Evolutionary conservation across 1,139 yeast genomes (phyloP), one percentile per base, ranked within the genome.

Genomic region (Sugiyamaella grinbergsii): DNA sequence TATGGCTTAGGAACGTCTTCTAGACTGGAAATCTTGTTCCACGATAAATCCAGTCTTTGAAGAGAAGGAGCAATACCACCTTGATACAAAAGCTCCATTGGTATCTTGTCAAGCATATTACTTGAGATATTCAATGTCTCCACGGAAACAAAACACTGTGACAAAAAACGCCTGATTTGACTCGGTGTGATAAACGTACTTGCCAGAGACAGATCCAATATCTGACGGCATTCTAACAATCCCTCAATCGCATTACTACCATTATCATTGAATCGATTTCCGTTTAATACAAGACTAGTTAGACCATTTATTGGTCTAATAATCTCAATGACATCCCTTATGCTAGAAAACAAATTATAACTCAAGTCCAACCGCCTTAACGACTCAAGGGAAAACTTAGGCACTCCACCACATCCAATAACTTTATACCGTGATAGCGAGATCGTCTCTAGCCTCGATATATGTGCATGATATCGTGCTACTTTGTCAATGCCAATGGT

Each of bases 401-500:
- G 8, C 6, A 33, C 20, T 10, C 8, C n/a, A 24, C 41, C 26
- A 7, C 4, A 19, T 2, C 53, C 42, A 18, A 24, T 54, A 15
- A 66, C 48, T 51, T 52, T 37, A 53, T 73, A 67, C 37, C 72
- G 66, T 42, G 77, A 78, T 43, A 87, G 64, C 0, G 88, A 76
- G 0, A 83, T 71, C 4, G 76, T 70, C n/a, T 57, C 61, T 46
- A 87, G 67, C 16, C 70, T 65, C 3, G 60, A 60, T 43, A 81
- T 75, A 53, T 82, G 70, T 0, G 78, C 67, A 55, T 82, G 84
- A 8, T 74, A 62, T 18, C 59, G 52, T 49, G 77, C 74, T 42
- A 82, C 67, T 58, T 78, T 76, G 18, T 79, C 83, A 63, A 86
- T 82, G 1, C 96, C 96, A 53, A 71, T 77, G 32, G 78, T 75